Conservation (phyloP, 345 rosid species). For the Hypericum androsaemum region DNA sequence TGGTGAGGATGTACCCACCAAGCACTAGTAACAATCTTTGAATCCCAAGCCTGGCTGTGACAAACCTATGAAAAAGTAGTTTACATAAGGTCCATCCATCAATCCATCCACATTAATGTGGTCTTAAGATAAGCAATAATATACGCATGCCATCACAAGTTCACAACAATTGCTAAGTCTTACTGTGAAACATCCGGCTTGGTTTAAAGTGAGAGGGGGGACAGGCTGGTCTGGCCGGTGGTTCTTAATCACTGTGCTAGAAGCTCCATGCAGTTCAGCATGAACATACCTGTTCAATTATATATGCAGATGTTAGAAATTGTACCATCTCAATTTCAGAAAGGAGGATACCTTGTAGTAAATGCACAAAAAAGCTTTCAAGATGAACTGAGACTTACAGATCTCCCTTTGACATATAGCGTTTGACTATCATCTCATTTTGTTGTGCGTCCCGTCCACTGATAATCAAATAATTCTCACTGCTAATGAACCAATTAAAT, state of each 20-base stretch:
- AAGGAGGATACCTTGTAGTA: no score
- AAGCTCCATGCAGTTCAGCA: constrained; percentile 96
- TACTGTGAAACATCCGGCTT: constrained; percentile 95
- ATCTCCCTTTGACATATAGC: constrained; percentile 97
- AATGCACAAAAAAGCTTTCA: constrained; percentile 5
- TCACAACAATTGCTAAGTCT: not conserved
- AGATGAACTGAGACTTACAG: no score
- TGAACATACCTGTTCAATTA: constrained; percentile 70
- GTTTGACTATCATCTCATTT: constrained; percentile 96
- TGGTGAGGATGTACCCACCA: constrained; percentile 99
- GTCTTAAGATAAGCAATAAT: not conserved
- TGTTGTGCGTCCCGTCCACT: constrained; percentile 99
- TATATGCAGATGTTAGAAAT: constrained; percentile 7
- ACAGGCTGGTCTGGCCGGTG: constrained; percentile 82
- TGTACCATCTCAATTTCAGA: not conserved
- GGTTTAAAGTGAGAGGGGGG: constrained; percentile 92
- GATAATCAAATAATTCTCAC: constrained; percentile 83
- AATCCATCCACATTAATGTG: no score
- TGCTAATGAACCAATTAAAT: constrained; percentile 96
- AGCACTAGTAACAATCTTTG: constrained; percentile 95
- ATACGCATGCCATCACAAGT: not conserved
- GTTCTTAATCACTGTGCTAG: constrained; percentile 92
- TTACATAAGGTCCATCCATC: constrained; percentile 5
- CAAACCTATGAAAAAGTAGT: constrained; percentile 55
- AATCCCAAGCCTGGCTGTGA: constrained; percentile 98